Base-by-base conservation (phyloP, 371 early-diverging fungal genomes). In the Parasitella parasitica region DNA sequence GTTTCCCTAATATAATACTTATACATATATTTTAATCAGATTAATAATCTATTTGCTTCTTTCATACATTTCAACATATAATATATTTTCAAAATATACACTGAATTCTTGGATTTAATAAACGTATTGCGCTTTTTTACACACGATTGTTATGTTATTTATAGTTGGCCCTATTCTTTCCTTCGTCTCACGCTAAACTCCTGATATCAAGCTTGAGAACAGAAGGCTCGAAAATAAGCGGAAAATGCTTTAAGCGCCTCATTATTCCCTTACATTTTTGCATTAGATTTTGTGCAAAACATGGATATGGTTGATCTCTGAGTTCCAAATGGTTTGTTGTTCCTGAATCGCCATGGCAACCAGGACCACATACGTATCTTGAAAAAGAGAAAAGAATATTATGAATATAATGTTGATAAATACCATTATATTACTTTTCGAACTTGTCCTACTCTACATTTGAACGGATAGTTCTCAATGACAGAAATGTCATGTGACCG, bases 401-500 rank as follows among this genome's bases (percentile, higher is more conserved):
- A n/a, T n/a, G n/a, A n/a, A n/a, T n/a, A n/a, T n/a, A n/a, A n/a
- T n/a, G n/a, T n/a, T n/a, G n/a, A n/a, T n/a, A n/a, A n/a, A n/a
- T n/a, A n/a, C n/a, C n/a, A n/a, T n/a, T n/a, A n/a, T n/a, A n/a
- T n/a, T n/a, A 18, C 54, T 6, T 54, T 27, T 54, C 24, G 24
- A 35, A 26, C 39, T 56, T 38, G 39, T 55, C 39, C 39, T 55
- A 55, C 38, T 36, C 46, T 24, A 46, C 46, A 46, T 46, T 22
- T 27, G 39, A 9, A 58, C 18, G 13, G 15, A 35, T n/a, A 15
- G 28, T 50, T 53, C 15, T 15, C 53, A 30, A 59, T 64, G 54
- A 59, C 59, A 59, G 30, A 54, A 13, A 54, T 46, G 46, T 59
- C 66, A 66, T 60, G 66, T 66, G 66, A 66, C 55, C 66, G 66